Evolutionary conservation across 495 filamentous ascomycete genomes (phyloP), one percentile per base, ranked within the genome.

Genomic region (Penicillium steckii): DNA sequence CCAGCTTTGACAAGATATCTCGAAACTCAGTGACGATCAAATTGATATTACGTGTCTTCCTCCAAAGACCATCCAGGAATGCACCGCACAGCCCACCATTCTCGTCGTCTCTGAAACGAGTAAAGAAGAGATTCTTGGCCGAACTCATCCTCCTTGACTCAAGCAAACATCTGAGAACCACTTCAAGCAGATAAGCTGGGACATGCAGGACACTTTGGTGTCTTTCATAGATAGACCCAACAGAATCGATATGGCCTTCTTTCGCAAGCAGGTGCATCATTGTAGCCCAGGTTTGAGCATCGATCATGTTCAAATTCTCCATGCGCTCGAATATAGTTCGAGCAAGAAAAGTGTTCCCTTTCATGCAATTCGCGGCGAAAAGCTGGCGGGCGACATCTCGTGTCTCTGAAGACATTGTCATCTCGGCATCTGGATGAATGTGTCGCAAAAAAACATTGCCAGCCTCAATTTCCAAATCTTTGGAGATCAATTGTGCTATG

Each of bases 11-110:
- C 24, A 77, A 27, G 1, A 75, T 40, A 26, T 59, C 68, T 15
- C 50, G 55, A 21, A 76, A 59, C 52, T 76, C 67, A 8, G 56
- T 49, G 21, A 61, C 68, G 15, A 77, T 12, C 18, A 75, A 52
- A 26, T 76, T 69, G 10, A 73, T 65, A 25, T 60, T 74, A 15
- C 67, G 55, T 4, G 74, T 71, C 56, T 74, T 77, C 52, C 57
- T 71, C 74, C 74, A 77, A 8, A 76, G 26, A 3, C 68, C 67
- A 23, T 64, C 61, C n/a, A 77, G 65, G 53, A 68, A 77, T 9
- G 66, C 62, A 25, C 71, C 71, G 37, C 65, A 69, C 8, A 77
- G 22, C 2, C 68, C 70, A 27, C 71, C 74, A 21, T 66, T 59
- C 8, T 55, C 50, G 37, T 76, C 74, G 41, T 68, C 21, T 23